A percentile compares a stretch with the other conserved stretches of the same genome.
These are phyloP conservation scores for Stentor coeruleus DNA, from an alignment of 73 alveolate genomes.

Conservation along the genomic window DNA sequence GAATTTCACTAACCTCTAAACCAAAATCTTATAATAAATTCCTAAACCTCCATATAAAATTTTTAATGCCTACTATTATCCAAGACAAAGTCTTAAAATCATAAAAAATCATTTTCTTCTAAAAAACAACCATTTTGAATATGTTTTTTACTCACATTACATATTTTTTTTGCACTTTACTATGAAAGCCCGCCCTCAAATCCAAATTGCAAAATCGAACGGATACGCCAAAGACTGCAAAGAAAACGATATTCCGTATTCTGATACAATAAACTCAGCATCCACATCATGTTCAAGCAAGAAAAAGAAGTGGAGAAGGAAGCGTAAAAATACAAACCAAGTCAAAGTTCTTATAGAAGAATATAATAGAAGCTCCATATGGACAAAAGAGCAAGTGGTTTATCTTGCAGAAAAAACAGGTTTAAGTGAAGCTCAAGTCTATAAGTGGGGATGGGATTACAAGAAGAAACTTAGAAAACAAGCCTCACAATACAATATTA, in stretches of 20 bases:
- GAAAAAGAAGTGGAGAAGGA: background rate
- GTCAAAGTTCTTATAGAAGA: background rate
- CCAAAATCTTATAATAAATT: background rate
- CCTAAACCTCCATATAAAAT: background rate
- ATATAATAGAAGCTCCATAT: background rate
- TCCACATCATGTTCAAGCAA: background rate
- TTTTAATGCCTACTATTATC: background rate
- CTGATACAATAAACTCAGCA: background rate
- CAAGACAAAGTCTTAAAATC: too few relatives aligned
- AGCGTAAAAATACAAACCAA: background rate
- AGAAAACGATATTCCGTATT: background rate
- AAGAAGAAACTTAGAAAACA: background rate
- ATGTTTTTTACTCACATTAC: too few relatives aligned
- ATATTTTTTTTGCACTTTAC: slow-evolving; percentile 3
- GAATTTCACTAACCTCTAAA: background rate
- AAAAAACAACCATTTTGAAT: too few relatives aligned
- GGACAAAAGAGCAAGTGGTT: background rate
- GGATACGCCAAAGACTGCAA: background rate
- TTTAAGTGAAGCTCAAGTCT: background rate
- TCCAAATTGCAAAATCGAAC: background rate
- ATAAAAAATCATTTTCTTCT: too few relatives aligned
- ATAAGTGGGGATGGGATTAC: background rate
- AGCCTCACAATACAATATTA: background rate
- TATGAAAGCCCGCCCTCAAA: background rate
- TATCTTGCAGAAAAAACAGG: background rate